Base-by-base conservation (phyloP, 163 green algal genomes). In the Trebouxiophyceae sp. region DNA sequence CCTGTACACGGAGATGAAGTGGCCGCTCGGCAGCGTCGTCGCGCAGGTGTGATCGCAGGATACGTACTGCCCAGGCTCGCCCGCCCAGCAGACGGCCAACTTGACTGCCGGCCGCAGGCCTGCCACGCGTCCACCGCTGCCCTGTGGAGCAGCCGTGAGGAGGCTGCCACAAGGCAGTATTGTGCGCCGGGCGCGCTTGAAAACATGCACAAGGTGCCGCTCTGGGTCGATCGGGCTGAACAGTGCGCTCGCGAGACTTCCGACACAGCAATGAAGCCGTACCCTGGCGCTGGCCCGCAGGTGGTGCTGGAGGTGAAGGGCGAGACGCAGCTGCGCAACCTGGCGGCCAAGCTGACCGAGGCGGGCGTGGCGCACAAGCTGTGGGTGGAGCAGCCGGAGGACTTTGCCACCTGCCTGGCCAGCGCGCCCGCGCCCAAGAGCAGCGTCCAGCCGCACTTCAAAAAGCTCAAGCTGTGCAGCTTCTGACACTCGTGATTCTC, bases 311-410 rank as follows among this genome's bases (percentile, higher is more conserved):
- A 97, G 72, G 75, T 93, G 0, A 92, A 92, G 66, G 78, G 82
- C 4, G 87, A 93, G 67, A 68, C 67, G 4, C 79, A 89, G 75
- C 81, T 97, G 33, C 63, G 54, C 0, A 85, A 79, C 20, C 69
- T 87, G 31, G 73, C 74, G 0, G 46, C 60, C 1, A 81, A 81
- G 62, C 72, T 95, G 32, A 54, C 60, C 0, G 78, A 78, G 1
- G 83, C 76, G 8, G 83, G 84, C 26, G 68, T 96, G 4, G 26
- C 50, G 8, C 83, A 95, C 77, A 95, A 96, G 77, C 74, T 97
- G 39, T 99, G 93, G 93, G 64, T 96, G 12, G 93, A 99, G 77
- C 91, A 97, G 81, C 93, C 91, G 3, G 93, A 98, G 72, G 74
- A 95, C 69, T 87, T 89, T 55, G 66, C 84, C 2, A 99, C 93